Percentiles rank a stretch among this genome's conserved stretches.
Conservation (phyloP, 1,284 basidiomycete genomes). For the Cerrena zonata region DNA sequence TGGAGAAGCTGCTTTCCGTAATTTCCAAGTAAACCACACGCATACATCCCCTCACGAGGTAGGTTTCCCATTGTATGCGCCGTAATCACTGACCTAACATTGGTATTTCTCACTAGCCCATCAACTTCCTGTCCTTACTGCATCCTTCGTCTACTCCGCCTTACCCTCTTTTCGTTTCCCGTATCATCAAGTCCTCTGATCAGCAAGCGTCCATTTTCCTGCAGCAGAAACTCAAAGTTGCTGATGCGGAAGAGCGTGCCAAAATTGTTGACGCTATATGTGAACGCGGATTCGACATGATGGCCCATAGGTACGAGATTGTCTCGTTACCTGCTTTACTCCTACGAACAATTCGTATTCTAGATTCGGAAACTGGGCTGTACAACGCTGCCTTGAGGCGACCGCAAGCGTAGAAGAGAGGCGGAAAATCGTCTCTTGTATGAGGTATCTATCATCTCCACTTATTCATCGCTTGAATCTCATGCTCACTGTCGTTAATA, state of each 20-base stretch:
- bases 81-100: background rate
- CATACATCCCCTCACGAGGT: constrained; percentile 30
- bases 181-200: constrained; percentile 80
- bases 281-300: constrained; percentile 77
- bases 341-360: background rate
- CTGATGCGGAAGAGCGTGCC: constrained; percentile 65
- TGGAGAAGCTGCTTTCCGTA: constrained; percentile 15
- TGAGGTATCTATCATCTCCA: constrained; percentile 51
- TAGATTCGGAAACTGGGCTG: constrained; percentile 83
- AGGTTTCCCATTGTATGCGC: constrained; percentile 7
- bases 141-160: constrained; percentile 78
- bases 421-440: constrained; percentile 72
- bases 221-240: constrained; percentile 81
- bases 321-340: constrained; percentile 6
- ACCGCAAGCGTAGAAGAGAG: constrained; percentile 65
- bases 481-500: constrained; percentile 22
- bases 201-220: constrained; percentile 84
- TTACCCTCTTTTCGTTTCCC: constrained; percentile 70
- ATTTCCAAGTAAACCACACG: constrained; percentile 16
- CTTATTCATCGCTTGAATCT: background rate
- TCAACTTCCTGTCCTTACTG: constrained; percentile 76
- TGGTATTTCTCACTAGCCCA: constrained; percentile 45
- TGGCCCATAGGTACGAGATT: constrained; percentile 65
- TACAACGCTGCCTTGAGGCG: constrained; percentile 75
- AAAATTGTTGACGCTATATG: constrained; percentile 82